phyloP scores from a whole-genome alignment of 495 filamentous ascomycete genomes.

The Tuber indicum region DNA sequence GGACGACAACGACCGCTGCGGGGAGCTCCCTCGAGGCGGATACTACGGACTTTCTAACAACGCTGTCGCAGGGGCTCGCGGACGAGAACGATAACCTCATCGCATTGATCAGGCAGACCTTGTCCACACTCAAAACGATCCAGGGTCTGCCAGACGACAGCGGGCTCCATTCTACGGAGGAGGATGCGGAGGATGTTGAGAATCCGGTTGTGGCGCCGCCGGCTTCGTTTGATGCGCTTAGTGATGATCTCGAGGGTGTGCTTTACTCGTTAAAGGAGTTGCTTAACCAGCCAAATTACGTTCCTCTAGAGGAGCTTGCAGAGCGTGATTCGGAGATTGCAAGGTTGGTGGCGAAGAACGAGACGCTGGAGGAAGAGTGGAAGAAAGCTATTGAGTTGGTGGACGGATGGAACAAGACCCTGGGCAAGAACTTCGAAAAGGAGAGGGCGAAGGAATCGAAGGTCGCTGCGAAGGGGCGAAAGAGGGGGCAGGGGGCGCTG shows the following conservation, averaged over 20 bases:
- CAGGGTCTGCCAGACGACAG: conserved; percentile 60
- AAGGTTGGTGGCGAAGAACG: conserved; percentile 72
- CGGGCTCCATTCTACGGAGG: conserved; percentile 45
- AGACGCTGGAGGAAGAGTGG: conserved; percentile 87
- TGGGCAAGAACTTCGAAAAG: conserved; percentile 54
- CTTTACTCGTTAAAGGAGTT: conserved; percentile 73
- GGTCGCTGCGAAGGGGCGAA: conserved; percentile 10
- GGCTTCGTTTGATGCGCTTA: conserved; percentile 64
- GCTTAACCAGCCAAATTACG: conserved; percentile 90
- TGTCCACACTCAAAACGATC: conserved; percentile 66
- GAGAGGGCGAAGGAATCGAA: conserved; percentile 14
- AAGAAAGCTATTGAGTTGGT: conserved; percentile 82
- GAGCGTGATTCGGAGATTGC: conserved; percentile 83
- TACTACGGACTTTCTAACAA: conserved; percentile 85
- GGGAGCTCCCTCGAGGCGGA: conserved; percentile 57
- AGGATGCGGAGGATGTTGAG: conserved; percentile 42
- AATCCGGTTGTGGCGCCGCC: conserved; percentile 47
- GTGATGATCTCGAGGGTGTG: conserved; percentile 62
- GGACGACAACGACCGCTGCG: conserved; percentile 35
- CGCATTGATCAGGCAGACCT: conserved; percentile 61
- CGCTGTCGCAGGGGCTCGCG: conserved; percentile 77
- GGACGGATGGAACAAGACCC: conserved; percentile 82
- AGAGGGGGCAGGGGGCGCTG: conserved; percentile 11
- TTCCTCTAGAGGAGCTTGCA: conserved; percentile 89
- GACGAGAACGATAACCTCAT: conserved; percentile 90